Evolutionary conservation across 129 eudicot species (phyloP).

Genomic region (Flaveria trinervia): DNA sequence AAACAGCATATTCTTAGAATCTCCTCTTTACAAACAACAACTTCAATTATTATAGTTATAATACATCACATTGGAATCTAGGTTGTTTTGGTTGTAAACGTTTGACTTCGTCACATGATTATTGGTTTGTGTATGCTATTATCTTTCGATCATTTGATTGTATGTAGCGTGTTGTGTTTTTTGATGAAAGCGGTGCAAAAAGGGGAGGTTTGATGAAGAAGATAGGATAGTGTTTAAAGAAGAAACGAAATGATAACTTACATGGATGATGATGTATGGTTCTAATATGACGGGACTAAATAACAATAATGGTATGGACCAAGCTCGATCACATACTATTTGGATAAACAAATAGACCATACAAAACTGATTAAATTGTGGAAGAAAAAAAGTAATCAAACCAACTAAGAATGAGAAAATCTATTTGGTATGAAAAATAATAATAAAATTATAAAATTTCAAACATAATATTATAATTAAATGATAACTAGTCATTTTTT

Average conservation of each 20-base stretch:
- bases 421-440: no score
- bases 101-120: constrained; percentile 1
- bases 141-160: no score
- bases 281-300: neutral
- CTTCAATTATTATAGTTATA: neutral
- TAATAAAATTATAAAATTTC: no score
- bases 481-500: no score
- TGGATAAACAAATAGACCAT: neutral
- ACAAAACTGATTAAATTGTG: neutral
- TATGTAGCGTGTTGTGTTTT: neutral
- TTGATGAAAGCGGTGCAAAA: neutral
- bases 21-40: neutral
- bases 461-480: no score
- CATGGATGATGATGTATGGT: neutral
- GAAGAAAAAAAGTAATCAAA: neutral
- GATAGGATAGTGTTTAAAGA: neutral
- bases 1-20: constrained; percentile 39
- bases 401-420: neutral
- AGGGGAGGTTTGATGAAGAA: neutral
- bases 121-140: neutral
- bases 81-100: neutral
- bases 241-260: neutral
- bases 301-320: neutral
- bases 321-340: neutral
- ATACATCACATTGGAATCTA: neutral